Evolutionary conservation across 2,329 filamentous ascomycete species (phyloP).

Genomic region (Neobulgaria alba): DNA sequence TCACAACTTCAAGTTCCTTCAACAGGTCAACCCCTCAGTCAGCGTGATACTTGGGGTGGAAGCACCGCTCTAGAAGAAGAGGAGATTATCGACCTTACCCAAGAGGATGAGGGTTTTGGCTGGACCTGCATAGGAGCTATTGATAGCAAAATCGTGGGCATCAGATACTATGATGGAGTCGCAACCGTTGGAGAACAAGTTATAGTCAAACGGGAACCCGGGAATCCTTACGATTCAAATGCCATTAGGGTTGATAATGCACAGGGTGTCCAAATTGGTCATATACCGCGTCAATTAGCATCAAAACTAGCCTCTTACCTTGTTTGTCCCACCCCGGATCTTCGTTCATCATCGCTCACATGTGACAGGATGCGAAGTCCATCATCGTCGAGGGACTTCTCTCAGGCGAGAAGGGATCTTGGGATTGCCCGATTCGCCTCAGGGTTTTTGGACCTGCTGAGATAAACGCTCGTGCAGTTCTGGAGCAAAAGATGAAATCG

Average conservation of each 20-base stretch:
- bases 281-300: slow-evolving; percentile 60
- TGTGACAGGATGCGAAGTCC: slow-evolving; percentile 41
- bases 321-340: slow-evolving; percentile 33
- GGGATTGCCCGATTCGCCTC: slow-evolving; percentile 64
- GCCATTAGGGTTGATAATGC: slow-evolving; percentile 76
- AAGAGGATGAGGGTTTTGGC: slow-evolving; percentile 26
- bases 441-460: slow-evolving; percentile 54
- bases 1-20: slow-evolving; percentile 17
- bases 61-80: slow-evolving; percentile 19
- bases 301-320: slow-evolving; percentile 67
- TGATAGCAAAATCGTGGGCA: slow-evolving; percentile 41
- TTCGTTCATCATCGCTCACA: slow-evolving; percentile 4
- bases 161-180: slow-evolving; percentile 52
- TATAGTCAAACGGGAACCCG: slow-evolving; percentile 54
- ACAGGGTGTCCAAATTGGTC: slow-evolving; percentile 65
- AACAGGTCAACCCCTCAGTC: slow-evolving; percentile 16
- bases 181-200: slow-evolving; percentile 56
- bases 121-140: slow-evolving; percentile 25
- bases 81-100: slow-evolving; percentile 25
- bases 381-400: slow-evolving; percentile 62
- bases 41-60: slow-evolving; percentile 16
- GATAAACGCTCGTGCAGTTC: slow-evolving; percentile 37
- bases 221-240: slow-evolving; percentile 63
- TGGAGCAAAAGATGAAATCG: slow-evolving; percentile 54
- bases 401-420: slow-evolving; percentile 55